Percentiles rank a stretch among this genome's conserved stretches.
phyloP scores from a whole-genome alignment of 305 asterid species.

The Fraxinus ornus region DNA sequence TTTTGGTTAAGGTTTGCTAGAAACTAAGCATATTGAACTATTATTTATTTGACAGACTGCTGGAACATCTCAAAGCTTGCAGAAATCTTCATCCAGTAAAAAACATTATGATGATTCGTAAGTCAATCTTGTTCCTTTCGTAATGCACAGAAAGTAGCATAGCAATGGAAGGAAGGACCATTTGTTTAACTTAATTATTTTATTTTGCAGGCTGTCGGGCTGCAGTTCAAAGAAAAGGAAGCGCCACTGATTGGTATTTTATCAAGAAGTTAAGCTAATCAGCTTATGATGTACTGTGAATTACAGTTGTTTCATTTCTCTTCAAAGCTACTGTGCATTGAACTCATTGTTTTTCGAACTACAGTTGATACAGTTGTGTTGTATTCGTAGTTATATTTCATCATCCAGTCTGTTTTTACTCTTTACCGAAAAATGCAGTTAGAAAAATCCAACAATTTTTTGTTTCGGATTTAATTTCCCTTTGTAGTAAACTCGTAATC shows the following conservation, averaged over 20 bases:
- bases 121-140: conserved; percentile 3
- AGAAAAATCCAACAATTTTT: not conserved
- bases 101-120: conserved; percentile 65
- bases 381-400: not conserved
- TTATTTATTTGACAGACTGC: conserved; percentile 45
- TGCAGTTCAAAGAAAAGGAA: conserved; percentile 65
- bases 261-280: not conserved
- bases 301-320: conserved; percentile 26
- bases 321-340: conserved; percentile 29
- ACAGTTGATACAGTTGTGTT: not conserved
- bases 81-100: conserved; percentile 57
- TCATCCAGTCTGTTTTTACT: not conserved
- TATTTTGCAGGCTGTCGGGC: conserved; percentile 49
- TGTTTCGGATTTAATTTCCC: not conserved
- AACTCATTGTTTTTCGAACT: conserved; percentile 26
- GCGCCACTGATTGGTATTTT: conserved; percentile 26
- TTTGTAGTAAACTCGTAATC: not conserved
- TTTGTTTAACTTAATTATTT: conserved; percentile 13
- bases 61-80: conserved; percentile 47
- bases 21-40: conserved; percentile 10
- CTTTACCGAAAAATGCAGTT: not conserved
- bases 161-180: not conserved
- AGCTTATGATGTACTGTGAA: conserved; percentile 23
- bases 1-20: not conserved
- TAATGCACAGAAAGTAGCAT: not conserved